Evolutionary conservation across 2,329 filamentous ascomycete species (phyloP).

Genomic region (Sarocladium kiliense): DNA sequence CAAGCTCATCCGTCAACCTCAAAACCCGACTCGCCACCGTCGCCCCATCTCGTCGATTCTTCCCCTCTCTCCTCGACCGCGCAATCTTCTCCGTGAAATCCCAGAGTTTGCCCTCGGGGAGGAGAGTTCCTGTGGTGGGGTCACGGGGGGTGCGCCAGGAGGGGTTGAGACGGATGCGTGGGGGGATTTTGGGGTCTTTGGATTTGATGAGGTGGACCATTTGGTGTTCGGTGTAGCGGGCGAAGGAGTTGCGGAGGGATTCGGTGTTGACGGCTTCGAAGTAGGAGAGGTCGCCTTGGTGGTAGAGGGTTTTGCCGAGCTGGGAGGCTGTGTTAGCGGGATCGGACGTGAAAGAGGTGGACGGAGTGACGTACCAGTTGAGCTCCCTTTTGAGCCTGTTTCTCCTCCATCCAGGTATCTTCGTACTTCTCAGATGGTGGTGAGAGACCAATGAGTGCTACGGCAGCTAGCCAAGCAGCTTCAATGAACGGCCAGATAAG

Average conservation of each 20-base stretch:
- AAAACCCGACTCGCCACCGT: slow-evolving; percentile 83
- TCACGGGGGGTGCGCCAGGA: slow-evolving; percentile 72
- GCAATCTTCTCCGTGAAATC: slow-evolving; percentile 88
- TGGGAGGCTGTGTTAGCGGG: slow-evolving; percentile 25
- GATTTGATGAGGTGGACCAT: slow-evolving; percentile 72
- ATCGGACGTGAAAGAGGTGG: background rate
- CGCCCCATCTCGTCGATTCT: slow-evolving; percentile 89
- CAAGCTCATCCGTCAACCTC: slow-evolving; percentile 68
- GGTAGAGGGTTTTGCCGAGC: slow-evolving; percentile 93
- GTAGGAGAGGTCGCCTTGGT: slow-evolving; percentile 94
- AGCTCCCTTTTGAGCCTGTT: slow-evolving; percentile 73
- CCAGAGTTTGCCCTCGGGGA: slow-evolving; percentile 76
- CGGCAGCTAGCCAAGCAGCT: slow-evolving; percentile 83
- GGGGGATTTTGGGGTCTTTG: slow-evolving; percentile 56
- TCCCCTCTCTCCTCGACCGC: slow-evolving; percentile 77
- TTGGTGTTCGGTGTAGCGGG: slow-evolving; percentile 83
- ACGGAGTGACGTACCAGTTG: slow-evolving; percentile 57
- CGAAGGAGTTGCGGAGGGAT: slow-evolving; percentile 88
- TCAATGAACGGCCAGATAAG: slow-evolving; percentile 98
- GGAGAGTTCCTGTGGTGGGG: slow-evolving; percentile 51
- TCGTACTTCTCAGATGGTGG: slow-evolving; percentile 57
- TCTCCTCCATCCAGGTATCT: slow-evolving; percentile 73
- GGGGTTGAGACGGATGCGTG: slow-evolving; percentile 62
- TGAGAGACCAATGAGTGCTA: slow-evolving; percentile 80
- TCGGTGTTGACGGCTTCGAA: slow-evolving; percentile 99